phyloP scores from a whole-genome alignment of 2,329 filamentous ascomycete species.

The Aspergillus ruber region DNA sequence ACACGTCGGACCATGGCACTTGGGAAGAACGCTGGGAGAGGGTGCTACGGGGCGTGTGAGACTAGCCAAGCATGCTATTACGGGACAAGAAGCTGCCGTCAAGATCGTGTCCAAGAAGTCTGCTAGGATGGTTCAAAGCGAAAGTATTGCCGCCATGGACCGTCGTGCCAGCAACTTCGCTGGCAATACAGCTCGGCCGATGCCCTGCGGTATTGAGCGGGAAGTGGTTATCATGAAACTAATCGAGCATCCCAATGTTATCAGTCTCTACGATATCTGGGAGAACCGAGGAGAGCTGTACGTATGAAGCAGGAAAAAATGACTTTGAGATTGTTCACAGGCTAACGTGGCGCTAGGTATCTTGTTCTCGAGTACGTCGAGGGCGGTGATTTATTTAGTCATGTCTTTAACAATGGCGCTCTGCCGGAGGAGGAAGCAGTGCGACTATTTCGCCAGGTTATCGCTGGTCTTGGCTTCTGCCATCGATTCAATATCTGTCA shows the following conservation, averaged over 20 bases:
- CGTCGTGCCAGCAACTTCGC: conserved; percentile 57
- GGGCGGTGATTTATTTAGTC: conserved; percentile 76
- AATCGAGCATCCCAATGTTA: conserved; percentile 89
- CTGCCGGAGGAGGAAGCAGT: conserved; percentile 74
- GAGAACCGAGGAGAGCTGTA: conserved; percentile 93
- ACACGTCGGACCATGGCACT: conserved; percentile 86
- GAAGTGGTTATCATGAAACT: conserved; percentile 97
- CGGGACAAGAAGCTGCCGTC: conserved; percentile 77
- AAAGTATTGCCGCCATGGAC: conserved; percentile 78
- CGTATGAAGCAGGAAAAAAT: conserved; percentile 28
- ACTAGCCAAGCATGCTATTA: conserved; percentile 71
- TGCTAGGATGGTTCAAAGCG: conserved; percentile 72
- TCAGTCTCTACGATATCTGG: conserved; percentile 94
- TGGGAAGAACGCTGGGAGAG: conserved; percentile 82
- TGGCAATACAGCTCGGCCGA: conserved; percentile 57
- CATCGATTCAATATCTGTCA: conserved; percentile 95
- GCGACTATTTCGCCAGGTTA: conserved; percentile 84
- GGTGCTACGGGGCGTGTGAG: conserved; percentile 86
- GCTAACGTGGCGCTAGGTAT: conserved; percentile 56
- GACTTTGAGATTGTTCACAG: conserved; percentile 8
- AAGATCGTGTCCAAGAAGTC: conserved; percentile 89
- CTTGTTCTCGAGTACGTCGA: conserved; percentile 90
- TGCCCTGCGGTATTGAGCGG: conserved; percentile 83
- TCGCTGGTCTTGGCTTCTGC: conserved; percentile 85
- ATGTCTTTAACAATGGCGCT: conserved; percentile 68